A percentile compares a stretch with the other conserved stretches of the same genome.
Evolutionary conservation across 176 grass and related monocot species (phyloP).

Genomic region (Juncus effusus): DNA sequence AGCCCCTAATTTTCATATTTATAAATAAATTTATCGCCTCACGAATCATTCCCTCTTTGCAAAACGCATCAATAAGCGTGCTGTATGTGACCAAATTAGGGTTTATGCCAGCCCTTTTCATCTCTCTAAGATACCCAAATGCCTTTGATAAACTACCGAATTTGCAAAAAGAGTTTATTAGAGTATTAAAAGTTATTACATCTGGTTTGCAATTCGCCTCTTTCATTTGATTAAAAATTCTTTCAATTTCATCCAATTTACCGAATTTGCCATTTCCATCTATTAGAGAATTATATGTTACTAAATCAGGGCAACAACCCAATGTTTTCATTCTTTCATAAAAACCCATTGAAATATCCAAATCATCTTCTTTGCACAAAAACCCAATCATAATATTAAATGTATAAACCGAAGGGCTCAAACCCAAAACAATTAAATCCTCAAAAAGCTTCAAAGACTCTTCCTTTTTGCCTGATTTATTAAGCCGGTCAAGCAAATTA

Average conservation of each 20-base stretch:
- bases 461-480: constrained; percentile 24
- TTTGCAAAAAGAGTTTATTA: constrained; percentile 86
- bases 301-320: constrained; percentile 65
- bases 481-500: constrained; percentile 69
- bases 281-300: constrained; percentile 85
- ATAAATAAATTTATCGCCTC: constrained; percentile 86
- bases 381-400: constrained; percentile 93
- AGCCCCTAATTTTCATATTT: constrained; percentile 71
- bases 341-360: constrained; percentile 39
- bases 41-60: constrained; percentile 75
- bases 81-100: constrained; percentile 81
- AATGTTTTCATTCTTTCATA: constrained; percentile 60
- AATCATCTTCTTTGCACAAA: constrained; percentile 81
- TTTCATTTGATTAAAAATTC: constrained; percentile 63
- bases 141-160: constrained; percentile 61
- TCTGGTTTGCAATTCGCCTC: constrained; percentile 42
- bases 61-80: constrained; percentile 86
- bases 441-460: constrained; percentile 51
- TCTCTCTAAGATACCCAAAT: constrained; percentile 60
- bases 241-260: constrained; percentile 57
- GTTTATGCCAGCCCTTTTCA: constrained; percentile 54
- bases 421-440: constrained; percentile 40
- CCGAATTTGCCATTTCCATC: constrained; percentile 81
- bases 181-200: constrained; percentile 83
- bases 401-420: constrained; percentile 67